phyloP scores from a whole-genome alignment of 306 rosid genomes.

The Cucurbita moschata region DNA sequence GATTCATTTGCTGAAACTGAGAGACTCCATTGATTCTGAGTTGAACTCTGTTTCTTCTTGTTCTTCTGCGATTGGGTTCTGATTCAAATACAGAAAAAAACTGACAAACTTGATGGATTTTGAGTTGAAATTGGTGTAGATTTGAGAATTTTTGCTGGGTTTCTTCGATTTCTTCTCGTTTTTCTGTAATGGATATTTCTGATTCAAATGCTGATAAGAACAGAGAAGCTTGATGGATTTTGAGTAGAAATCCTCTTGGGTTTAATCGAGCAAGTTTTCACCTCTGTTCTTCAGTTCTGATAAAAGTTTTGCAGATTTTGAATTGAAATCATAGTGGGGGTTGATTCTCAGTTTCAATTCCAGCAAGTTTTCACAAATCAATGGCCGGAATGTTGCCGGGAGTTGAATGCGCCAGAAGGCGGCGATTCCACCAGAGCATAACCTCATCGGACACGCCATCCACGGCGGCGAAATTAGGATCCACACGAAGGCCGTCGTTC shows the following conservation, averaged over 20 bases:
- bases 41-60: background rate
- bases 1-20: background rate
- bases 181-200: background rate
- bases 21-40: background rate
- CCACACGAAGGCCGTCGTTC: conserved; percentile 35
- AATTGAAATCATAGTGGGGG: background rate
- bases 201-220: too few species aligned
- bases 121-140: background rate
- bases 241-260: background rate
- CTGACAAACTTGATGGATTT: background rate
- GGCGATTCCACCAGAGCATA: conserved; percentile 46
- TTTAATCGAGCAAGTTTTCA: background rate
- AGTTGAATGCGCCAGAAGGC: conserved; percentile 80
- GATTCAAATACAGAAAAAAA: too few species aligned
- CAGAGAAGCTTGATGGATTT: background rate
- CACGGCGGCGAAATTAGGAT: conserved; percentile 12
- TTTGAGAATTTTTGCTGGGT: background rate
- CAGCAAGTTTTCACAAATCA: background rate
- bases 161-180: background rate
- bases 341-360: background rate
- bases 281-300: background rate
- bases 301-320: background rate
- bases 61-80: too few species aligned
- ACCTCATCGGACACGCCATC: conserved; percentile 21
- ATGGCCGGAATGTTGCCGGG: conserved; percentile 89